Base-by-base conservation (phyloP, 2,329 filamentous ascomycete species). In the Monilinia laxa region DNA sequence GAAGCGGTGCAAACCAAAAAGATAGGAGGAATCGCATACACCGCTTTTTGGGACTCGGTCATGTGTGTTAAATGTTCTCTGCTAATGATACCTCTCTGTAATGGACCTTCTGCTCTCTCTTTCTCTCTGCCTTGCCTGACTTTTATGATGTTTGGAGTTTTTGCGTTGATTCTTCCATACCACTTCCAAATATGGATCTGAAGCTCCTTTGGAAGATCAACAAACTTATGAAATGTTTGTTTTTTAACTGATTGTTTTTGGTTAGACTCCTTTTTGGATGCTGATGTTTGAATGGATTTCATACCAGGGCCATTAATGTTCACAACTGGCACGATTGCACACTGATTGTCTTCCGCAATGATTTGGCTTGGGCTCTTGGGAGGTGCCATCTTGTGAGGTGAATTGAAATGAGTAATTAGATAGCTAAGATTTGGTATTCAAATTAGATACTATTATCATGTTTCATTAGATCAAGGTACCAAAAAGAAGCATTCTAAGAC, bases 321-420 rank as follows among this genome's bases (percentile, higher is more conserved):
- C 45, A 49, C 10, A 11, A 20, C 20, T 49, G 45, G n/a, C 9
- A 10, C n/a, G 18, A 23, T 25, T 14, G 11, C 10, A 23, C n/a
- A 14, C n/a, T 23, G 12, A 3, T 23, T 51, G 18, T 42, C 40
- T 16, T 42, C 40, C n/a, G 14, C 12, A 11, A 25, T 12, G 10
- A 51, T 14, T n/a, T 25, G 20, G n/a, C 10, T 10, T 4, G 5
- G 3, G 25, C 3, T 18, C 18, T 0, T 12, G 14, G 3, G 0
- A 1, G 2, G 1, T 38, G 4, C 16, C 28, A 16, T 23, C 18
- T 5, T 25, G 20, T 11, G 2, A 5, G 3, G 2, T 18, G 4
- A 11, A 47, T 2, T 18, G 9, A 5, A 16, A 1, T 7, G 10
- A 47, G 1, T n/a, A 2, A 0, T 35, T 23, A 18, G 11, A 11